Base-by-base conservation (phyloP, 495 filamentous ascomycete species). In the Penicillium antarcticum region DNA sequence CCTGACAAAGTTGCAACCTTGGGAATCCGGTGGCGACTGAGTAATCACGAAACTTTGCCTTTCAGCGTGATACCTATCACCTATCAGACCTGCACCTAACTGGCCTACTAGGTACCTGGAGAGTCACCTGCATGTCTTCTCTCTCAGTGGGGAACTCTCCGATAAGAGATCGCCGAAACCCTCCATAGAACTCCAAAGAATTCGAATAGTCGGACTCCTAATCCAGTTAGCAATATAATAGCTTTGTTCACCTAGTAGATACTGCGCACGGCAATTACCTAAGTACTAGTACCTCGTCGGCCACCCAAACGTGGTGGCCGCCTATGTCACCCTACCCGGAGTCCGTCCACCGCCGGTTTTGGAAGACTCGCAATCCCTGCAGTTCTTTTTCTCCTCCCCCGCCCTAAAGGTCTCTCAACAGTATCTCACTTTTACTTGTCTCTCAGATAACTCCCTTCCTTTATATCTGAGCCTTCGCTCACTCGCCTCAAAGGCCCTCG, bases 281-380 rank as follows among this genome's bases (percentile, higher is more conserved):
- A 34, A n/a, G 32, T 34, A 34, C 32, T 46, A 52, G 47, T 53
- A 62, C 60, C 46, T 62, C 32, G 26, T 53, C 50, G 52, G 52
- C 56, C 14, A 34, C 26, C 34, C 21, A 32, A 42, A 45, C 11
- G 39, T 36, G 23, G 47, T 61, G 58, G 54, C 44, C 51, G 52
- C 17, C 18, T 24, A 62, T 61, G 58, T 58, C 48, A 62, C 58
- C 34, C 37, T 53, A 23, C 26, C 45, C 17, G 39, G 40, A 39
- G 42, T 45, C 53, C 48, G 57, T 61, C 54, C 58, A 61, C 58
- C 55, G 58, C 58, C 53, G 50, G 48, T 41, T 60, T 60, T 40
- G 45, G 53, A 48, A 55, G 45, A 52, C 48, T 46, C 46, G 45
- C 37, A 45, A 55, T 48, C 55, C 48, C 42, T 44, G 39, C 44